Conservation (phyloP, 208 protist species). For the Leishmania amazonensis region DNA sequence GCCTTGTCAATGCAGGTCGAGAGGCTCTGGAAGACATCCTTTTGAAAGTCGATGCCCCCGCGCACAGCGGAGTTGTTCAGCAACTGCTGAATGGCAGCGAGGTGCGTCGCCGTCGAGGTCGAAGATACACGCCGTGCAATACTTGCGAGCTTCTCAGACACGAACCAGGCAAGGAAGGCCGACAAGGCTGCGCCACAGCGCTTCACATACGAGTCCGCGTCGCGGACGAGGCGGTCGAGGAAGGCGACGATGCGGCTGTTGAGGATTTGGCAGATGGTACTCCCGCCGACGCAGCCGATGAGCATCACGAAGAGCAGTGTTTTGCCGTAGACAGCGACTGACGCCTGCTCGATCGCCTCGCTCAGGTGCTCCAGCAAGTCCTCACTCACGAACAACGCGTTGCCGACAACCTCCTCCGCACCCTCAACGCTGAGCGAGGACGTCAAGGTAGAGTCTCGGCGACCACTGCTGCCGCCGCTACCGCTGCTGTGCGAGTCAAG, state of each 20-base stretch:
- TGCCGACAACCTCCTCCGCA: slow-evolving; percentile 30
- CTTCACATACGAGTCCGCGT: slow-evolving; percentile 78
- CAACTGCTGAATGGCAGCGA: slow-evolving; percentile 61
- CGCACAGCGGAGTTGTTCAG: slow-evolving; percentile 55
- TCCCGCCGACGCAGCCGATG: slow-evolving; percentile 62
- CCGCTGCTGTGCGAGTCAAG: slow-evolving; percentile 26
- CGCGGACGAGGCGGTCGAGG: slow-evolving; percentile 61
- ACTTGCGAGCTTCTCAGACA: slow-evolving; percentile 58
- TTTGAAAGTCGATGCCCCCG: slow-evolving; percentile 43
- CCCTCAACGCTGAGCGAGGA: slow-evolving; percentile 22
- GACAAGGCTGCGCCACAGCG: slow-evolving; percentile 50
- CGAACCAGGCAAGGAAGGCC: slow-evolving; percentile 54
- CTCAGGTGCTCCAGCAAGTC: slow-evolving; percentile 27
- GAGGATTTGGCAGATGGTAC: slow-evolving; percentile 46
- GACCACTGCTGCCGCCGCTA: slow-evolving; percentile 17
- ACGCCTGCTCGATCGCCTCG: slow-evolving; percentile 54
- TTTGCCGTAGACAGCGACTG: slow-evolving; percentile 74
- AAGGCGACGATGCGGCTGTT: slow-evolving; percentile 46
- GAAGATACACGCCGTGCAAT: slow-evolving; percentile 50
- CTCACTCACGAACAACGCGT: slow-evolving; percentile 30
- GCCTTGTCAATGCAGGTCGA: slow-evolving; percentile 72
- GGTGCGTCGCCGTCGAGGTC: slow-evolving; percentile 38
- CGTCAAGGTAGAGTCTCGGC: slow-evolving; percentile 9
- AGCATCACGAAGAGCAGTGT: slow-evolving; percentile 64
- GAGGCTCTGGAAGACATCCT: slow-evolving; percentile 60